These are phyloP conservation scores for Trifolium subterraneum DNA, from an alignment of 306 rosid species.

Conservation along the genomic window DNA sequence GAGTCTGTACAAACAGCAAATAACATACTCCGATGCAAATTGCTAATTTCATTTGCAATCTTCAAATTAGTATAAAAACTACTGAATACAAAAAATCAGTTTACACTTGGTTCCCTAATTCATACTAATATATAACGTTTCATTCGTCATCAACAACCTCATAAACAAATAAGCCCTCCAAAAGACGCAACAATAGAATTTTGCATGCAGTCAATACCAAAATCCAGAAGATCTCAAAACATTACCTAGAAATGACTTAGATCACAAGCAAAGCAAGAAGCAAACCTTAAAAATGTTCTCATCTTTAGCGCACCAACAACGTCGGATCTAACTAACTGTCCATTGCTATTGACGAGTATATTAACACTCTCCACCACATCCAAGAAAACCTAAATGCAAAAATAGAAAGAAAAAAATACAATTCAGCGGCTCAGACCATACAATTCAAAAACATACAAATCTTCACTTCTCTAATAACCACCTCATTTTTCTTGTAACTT, in stretches of 20 bases:
- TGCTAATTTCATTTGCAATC: conserved; percentile 23
- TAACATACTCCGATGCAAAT: conserved; percentile 6
- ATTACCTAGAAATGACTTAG: conserved; percentile 34
- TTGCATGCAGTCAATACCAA: conserved; percentile 9
- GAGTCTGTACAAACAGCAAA: conserved; percentile 14
- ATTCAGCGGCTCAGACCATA: conserved; percentile 26
- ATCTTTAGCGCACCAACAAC: conserved; percentile 95
- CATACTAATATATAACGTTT: background rate
- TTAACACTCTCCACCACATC: conserved; percentile 99
- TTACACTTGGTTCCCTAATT: conserved; percentile 28
- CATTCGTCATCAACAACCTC: too few relatives aligned
- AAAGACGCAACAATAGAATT: background rate
- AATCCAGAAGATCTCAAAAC: conserved; percentile 33
- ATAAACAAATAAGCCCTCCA: too few relatives aligned
- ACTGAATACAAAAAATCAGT: background rate
- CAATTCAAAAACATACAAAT: background rate
- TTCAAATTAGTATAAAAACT: conserved; percentile 28
- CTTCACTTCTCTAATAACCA: conserved; percentile 33
- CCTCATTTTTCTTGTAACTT: conserved; percentile 93
- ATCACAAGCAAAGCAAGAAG: conserved; percentile 31
- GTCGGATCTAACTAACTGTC: conserved; percentile 93
- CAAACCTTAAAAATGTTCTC: conserved; percentile 93
- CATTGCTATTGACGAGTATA: conserved; percentile 97
- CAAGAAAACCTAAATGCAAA: conserved; percentile 75
- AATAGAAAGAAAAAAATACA: conserved; percentile 30